Conservation (phyloP, 148 eudicot species). For the Nyssa sinensis region DNA sequence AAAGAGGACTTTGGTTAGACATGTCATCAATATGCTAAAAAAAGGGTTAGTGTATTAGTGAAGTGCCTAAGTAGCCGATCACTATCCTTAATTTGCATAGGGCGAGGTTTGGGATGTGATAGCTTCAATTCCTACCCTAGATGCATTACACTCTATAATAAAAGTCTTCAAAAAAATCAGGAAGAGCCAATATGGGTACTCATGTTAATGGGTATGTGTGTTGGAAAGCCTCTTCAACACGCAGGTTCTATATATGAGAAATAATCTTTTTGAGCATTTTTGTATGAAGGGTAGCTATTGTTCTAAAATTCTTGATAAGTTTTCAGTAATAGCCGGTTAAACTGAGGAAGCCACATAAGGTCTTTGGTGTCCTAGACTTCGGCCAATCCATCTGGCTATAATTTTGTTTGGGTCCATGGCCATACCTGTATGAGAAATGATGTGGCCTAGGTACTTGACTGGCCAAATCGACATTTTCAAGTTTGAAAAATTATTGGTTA, state of each 20-base stretch:
- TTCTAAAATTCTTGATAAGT: not conserved
- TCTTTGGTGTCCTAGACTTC: not conserved
- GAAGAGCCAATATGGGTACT: not conserved
- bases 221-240: not conserved
- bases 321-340: not conserved
- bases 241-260: not conserved
- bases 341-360: not conserved
- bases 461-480: not conserved
- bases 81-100: too few relatives aligned
- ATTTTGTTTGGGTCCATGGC: not conserved
- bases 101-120: too few relatives aligned
- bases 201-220: too few relatives aligned
- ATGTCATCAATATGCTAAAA: too few relatives aligned
- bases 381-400: not conserved
- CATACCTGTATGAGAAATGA: not conserved
- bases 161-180: not conserved
- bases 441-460: not conserved
- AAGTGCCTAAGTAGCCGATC: too few relatives aligned
- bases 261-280: not conserved
- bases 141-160: not conserved
- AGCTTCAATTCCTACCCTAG: not conserved
- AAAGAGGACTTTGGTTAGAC: too few relatives aligned
- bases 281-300: not conserved
- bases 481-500: not conserved
- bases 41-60: too few relatives aligned